A percentile compares a stretch with the other conserved stretches of the same genome.
These are phyloP conservation scores for Tetrapisispora arboricola DNA, from an alignment of 805 yeast species.

Conservation along the genomic window DNA sequence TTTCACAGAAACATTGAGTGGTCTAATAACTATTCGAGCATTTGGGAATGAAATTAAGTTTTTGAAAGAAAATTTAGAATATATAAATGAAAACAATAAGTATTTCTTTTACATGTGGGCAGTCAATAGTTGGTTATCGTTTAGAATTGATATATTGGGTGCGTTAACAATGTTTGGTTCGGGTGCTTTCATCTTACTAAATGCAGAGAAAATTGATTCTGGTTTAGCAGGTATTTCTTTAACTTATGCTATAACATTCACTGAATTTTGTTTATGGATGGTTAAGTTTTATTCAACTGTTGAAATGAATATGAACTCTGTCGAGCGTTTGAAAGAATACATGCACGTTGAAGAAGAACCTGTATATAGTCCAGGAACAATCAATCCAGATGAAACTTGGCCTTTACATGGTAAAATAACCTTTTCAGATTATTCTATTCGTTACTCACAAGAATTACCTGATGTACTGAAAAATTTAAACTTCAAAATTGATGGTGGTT, in stretches of 20 bases:
- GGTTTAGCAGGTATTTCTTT: slow-evolving; percentile 94
- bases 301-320: slow-evolving; percentile 95
- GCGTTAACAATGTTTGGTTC: slow-evolving; percentile 72
- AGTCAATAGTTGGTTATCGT: slow-evolving; percentile 89
- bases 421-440: slow-evolving; percentile 63
- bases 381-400: slow-evolving; percentile 67
- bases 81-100: slow-evolving; percentile 74
- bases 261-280: slow-evolving; percentile 84
- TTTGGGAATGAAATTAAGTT: slow-evolving; percentile 87
- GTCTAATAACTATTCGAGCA: slow-evolving; percentile 91
- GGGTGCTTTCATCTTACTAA: slow-evolving; percentile 63
- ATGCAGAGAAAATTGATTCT: slow-evolving; percentile 63
- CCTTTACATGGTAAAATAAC: slow-evolving; percentile 73
- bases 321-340: slow-evolving; percentile 86
- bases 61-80: slow-evolving; percentile 64
- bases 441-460: slow-evolving; percentile 87
- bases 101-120: slow-evolving; percentile 96
- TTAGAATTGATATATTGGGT: slow-evolving; percentile 78
- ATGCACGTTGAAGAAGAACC: slow-evolving; percentile 82
- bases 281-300: slow-evolving; percentile 83
- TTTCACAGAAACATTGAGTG: slow-evolving; percentile 84
- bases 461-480: slow-evolving; percentile 79
- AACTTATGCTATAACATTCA: slow-evolving; percentile 82
- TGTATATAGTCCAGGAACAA: slow-evolving; percentile 42
- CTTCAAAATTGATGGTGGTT: slow-evolving; percentile 64